Evolutionary conservation across 208 protist genomes (phyloP).

Genomic region (Crithidia brevicula): DNA sequence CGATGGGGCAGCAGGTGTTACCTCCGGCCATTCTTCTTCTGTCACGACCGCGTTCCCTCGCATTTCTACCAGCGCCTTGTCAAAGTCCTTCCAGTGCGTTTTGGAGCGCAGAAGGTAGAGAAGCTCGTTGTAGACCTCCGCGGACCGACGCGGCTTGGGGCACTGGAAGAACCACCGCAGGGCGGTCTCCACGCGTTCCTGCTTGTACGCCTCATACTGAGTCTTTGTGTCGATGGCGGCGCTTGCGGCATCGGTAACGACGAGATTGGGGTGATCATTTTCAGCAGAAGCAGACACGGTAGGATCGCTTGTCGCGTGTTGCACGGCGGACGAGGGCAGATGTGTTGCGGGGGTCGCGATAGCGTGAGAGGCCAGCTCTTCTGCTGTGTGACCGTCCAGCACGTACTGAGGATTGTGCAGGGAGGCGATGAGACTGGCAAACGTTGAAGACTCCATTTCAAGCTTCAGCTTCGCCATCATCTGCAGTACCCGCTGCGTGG

Average conservation of each 20-base stretch:
- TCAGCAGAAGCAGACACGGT: too few species aligned
- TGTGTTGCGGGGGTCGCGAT: too few species aligned
- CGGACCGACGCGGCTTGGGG: conserved; percentile 39
- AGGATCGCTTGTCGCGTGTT: too few species aligned
- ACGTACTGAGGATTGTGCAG: conserved; percentile 76
- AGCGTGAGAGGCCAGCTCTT: conserved; percentile 29
- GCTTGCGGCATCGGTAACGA: neutral
- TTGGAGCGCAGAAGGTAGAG: conserved; percentile 70
- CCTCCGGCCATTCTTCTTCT: conserved; percentile 7
- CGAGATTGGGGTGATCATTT: too few species aligned
- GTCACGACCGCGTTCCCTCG: conserved; percentile 55
- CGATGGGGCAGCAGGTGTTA: neutral
- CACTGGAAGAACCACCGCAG: conserved; percentile 65
- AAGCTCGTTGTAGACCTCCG: conserved; percentile 79
- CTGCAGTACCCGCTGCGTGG: conserved; percentile 45
- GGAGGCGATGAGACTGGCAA: conserved; percentile 63
- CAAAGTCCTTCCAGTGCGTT: conserved; percentile 47
- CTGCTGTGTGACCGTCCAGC: conserved; percentile 35
- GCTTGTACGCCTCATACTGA: conserved; percentile 70
- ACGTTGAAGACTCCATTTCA: conserved; percentile 41
- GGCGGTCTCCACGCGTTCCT: conserved; percentile 46
- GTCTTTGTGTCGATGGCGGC: conserved; percentile 10
- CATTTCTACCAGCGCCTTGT: conserved; percentile 52
- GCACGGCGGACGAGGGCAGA: too few species aligned
- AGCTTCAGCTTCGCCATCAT: conserved; percentile 77